These are phyloP conservation scores for Cryptosporidium tyzzeri DNA, from an alignment of 169 alveolate genomes.

Conservation along the genomic window DNA sequence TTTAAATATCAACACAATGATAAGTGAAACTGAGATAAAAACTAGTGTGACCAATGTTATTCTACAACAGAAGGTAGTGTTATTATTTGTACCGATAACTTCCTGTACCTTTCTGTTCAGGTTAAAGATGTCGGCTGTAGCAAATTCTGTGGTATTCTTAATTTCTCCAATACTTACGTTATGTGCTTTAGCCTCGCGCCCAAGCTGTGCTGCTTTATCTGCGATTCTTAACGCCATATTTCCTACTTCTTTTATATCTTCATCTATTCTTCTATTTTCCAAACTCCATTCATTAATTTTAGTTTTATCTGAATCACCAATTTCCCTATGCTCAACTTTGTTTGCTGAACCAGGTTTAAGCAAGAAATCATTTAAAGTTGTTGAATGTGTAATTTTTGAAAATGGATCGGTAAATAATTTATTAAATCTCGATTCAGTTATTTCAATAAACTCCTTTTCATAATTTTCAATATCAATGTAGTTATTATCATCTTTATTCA, in stretches of 20 bases:
- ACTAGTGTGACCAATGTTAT: constrained; percentile 2
- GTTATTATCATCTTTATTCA: not conserved
- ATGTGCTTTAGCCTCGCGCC: constrained; percentile 14
- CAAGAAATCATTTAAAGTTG: not conserved
- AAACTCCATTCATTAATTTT: constrained; percentile 21
- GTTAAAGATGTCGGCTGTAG: constrained; percentile 7
- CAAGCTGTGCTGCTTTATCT: constrained; percentile 33
- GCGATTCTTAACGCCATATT: constrained; percentile 39
- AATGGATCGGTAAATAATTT: not conserved
- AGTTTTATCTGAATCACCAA: not conserved
- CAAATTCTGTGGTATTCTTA: constrained; percentile 20
- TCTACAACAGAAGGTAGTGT: constrained; percentile 70
- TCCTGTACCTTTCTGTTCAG: constrained; percentile 37
- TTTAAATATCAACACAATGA: constrained; percentile 37
- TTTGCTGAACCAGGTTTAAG: not conserved
- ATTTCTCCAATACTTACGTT: constrained; percentile 26
- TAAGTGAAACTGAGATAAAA: constrained; percentile 29
- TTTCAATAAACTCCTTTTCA: constrained; percentile 8
- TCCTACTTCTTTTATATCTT: constrained; percentile 40
- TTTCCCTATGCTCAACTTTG: not conserved
- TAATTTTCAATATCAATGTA: constrained; percentile 4
- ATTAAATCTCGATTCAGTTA: constrained; percentile 6
- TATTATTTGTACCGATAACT: constrained; percentile 47
- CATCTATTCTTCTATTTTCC: not conserved
- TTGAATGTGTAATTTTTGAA: not conserved